These are phyloP conservation scores for Pestalotiopsis sp. DNA, from an alignment of 2,329 filamentous ascomycete genomes.

Conservation along the genomic window DNA sequence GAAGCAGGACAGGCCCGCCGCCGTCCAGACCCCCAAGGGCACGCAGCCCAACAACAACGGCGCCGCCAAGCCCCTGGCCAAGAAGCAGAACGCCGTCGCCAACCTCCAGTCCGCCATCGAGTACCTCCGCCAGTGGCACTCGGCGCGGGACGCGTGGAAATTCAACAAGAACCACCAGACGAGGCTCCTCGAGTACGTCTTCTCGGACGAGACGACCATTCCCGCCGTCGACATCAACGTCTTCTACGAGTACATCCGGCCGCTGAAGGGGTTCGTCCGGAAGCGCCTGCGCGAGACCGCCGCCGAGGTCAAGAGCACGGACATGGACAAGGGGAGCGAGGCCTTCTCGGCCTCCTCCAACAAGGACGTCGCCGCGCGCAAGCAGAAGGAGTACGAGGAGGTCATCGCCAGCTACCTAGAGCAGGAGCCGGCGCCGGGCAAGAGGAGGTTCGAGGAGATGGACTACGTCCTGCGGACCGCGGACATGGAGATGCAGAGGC, in stretches of 20 bases:
- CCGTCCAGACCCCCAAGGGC: constrained; percentile 23
- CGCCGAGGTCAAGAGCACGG: constrained; percentile 57
- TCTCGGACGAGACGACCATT: constrained; percentile 68
- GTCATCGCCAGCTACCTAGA: constrained; percentile 50
- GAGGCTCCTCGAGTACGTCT: constrained; percentile 78
- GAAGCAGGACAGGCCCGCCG: constrained; percentile 23
- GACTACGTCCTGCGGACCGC: constrained; percentile 50
- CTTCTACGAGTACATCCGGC: constrained; percentile 76
- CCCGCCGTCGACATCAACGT: constrained; percentile 68
- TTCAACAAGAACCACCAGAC: constrained; percentile 95
- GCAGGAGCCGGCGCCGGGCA: constrained; percentile 37
- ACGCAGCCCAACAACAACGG: constrained; percentile 34
- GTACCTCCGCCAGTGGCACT: constrained; percentile 77
- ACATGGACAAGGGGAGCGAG: constrained; percentile 49
- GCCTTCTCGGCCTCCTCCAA: constrained; percentile 52
- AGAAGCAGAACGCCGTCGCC: constrained; percentile 33
- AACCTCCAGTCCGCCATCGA: constrained; percentile 66
- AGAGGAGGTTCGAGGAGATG: constrained; percentile 51
- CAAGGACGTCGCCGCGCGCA: constrained; percentile 45
- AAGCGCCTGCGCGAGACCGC: constrained; percentile 68
- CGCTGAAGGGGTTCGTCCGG: constrained; percentile 74
- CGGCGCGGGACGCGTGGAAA: constrained; percentile 75
- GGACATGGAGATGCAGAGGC: constrained; percentile 52
- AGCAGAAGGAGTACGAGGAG: constrained; percentile 56
- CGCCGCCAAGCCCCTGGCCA: constrained; percentile 22